Evolutionary conservation across 2,329 filamentous ascomycete genomes (phyloP).

Genomic region (Penicillium sp.): DNA sequence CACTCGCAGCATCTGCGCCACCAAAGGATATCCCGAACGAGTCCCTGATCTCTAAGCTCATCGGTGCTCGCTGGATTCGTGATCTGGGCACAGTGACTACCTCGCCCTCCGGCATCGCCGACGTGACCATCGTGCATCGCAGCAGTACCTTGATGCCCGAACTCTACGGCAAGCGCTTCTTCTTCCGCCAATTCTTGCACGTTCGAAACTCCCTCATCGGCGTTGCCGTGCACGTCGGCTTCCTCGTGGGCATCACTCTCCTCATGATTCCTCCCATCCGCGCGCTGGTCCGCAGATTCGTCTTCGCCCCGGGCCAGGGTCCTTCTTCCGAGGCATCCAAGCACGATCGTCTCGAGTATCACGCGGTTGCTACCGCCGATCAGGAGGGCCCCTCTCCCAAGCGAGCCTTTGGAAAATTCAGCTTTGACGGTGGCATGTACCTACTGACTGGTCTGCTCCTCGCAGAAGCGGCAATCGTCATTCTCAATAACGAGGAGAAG

Average conservation of each 20-base stretch:
- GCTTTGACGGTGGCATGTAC: conserved; percentile 40
- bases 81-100: conserved; percentile 56
- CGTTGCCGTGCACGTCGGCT: conserved; percentile 43
- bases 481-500: conserved; percentile 39
- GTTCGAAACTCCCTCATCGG: conserved; percentile 47
- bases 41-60: conserved; percentile 26
- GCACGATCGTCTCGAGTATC: conserved; percentile 38
- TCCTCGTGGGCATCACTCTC: conserved; percentile 43
- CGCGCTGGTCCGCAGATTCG: conserved; percentile 42
- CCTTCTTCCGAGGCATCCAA: conserved; percentile 39
- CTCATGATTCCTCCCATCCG: conserved; percentile 50
- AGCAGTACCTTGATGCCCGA: conserved; percentile 53
- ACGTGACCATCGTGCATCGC: conserved; percentile 54
- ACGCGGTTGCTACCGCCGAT: conserved; percentile 43
- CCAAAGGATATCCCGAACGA: conserved; percentile 28
- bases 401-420: conserved; percentile 39
- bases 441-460: conserved; percentile 39
- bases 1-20: conserved; percentile 42
- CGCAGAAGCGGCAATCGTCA: conserved; percentile 42
- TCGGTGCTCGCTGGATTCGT: conserved; percentile 49
- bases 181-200: conserved; percentile 52
- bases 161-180: conserved; percentile 55
- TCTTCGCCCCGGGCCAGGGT: conserved; percentile 49
- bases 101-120: conserved; percentile 47
- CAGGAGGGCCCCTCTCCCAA: conserved; percentile 29